These are phyloP conservation scores for Phytophthora pinifolia DNA, from an alignment of 352 stramenopile species.

Conservation along the genomic window DNA sequence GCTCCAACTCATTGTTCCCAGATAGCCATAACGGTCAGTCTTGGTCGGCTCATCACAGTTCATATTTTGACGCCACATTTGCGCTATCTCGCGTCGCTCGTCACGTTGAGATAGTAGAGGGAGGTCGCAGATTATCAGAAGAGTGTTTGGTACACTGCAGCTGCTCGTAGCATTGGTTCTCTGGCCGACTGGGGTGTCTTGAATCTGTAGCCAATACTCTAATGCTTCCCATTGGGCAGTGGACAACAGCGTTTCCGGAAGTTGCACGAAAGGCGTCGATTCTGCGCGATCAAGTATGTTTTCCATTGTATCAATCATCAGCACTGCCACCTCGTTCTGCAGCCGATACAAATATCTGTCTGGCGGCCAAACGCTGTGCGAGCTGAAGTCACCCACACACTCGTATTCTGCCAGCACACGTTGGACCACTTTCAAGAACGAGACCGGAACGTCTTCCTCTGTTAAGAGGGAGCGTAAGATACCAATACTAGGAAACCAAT, in stretches of 20 bases:
- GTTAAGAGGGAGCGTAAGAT: conserved; percentile 35
- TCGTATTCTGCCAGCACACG: conserved; percentile 48
- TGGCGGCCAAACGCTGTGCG: not conserved
- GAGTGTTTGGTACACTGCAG: conserved; percentile 8
- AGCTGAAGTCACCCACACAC: conserved; percentile 24
- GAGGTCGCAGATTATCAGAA: conserved; percentile 58
- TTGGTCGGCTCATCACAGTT: not conserved
- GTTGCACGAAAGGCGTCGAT: conserved; percentile 26
- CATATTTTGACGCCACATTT: conserved; percentile 18
- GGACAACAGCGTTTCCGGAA: conserved; percentile 34
- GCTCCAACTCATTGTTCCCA: conserved; percentile 31
- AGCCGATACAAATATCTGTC: conserved; percentile 36
- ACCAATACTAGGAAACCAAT: conserved; percentile 51
- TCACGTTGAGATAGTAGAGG: conserved; percentile 30
- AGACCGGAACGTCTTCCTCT: conserved; percentile 31
- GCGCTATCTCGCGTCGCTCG: conserved; percentile 10
- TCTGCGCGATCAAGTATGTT: conserved; percentile 19
- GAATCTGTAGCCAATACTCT: conserved; percentile 23
- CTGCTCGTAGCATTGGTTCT: not conserved
- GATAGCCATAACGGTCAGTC: not conserved
- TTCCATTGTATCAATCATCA: conserved; percentile 53
- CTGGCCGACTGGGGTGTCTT: not conserved
- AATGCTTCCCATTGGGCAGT: conserved; percentile 36
- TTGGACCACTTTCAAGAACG: conserved; percentile 30
- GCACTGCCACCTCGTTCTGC: conserved; percentile 22